Conservation (phyloP, 164 flowering plant species). For the Tinospora cordifolia region DNA sequence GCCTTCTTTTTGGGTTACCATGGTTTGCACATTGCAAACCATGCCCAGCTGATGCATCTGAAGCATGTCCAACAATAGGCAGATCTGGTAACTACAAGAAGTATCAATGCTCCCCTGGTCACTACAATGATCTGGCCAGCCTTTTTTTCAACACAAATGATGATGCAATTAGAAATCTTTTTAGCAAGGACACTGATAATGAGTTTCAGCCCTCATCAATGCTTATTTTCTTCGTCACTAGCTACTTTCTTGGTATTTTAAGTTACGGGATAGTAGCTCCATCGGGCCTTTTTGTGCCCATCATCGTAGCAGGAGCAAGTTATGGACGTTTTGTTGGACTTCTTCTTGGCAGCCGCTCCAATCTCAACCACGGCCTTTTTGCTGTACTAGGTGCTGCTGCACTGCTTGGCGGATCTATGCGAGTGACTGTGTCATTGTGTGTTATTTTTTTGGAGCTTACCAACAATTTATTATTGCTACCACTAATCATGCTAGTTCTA, state of each 20-base stretch:
- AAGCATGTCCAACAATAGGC: slow-evolving; percentile 84
- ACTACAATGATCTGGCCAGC: slow-evolving; percentile 94
- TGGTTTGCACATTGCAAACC: slow-evolving; percentile 72
- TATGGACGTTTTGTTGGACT: slow-evolving; percentile 85
- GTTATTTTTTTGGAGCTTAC: slow-evolving; percentile 78
- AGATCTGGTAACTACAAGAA: slow-evolving; percentile 91
- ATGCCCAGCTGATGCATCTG: slow-evolving; percentile 61
- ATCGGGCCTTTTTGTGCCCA: slow-evolving; percentile 79
- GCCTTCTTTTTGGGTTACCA: slow-evolving; percentile 80
- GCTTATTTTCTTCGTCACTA: slow-evolving; percentile 55
- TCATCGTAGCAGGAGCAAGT: slow-evolving; percentile 76
- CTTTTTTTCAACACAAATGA: slow-evolving; percentile 90
- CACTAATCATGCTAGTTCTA: slow-evolving; percentile 81
- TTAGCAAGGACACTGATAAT: slow-evolving; percentile 51
- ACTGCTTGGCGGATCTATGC: slow-evolving; percentile 87
- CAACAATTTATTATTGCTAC: slow-evolving; percentile 68
- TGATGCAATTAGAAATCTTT: slow-evolving; percentile 82
- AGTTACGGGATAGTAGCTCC: slow-evolving; percentile 83
- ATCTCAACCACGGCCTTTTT: slow-evolving; percentile 69
- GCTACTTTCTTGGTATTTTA: slow-evolving; percentile 61
- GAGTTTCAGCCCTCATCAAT: slow-evolving; percentile 63
- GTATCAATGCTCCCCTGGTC: slow-evolving; percentile 69
- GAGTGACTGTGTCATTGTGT: slow-evolving; percentile 81
- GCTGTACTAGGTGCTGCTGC: slow-evolving; percentile 93
- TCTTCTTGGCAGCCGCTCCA: slow-evolving; percentile 47